Evolutionary conservation across 306 rosid genomes (phyloP), one percentile per base, ranked within the genome.

Genomic region (Crotalaria pallida): DNA sequence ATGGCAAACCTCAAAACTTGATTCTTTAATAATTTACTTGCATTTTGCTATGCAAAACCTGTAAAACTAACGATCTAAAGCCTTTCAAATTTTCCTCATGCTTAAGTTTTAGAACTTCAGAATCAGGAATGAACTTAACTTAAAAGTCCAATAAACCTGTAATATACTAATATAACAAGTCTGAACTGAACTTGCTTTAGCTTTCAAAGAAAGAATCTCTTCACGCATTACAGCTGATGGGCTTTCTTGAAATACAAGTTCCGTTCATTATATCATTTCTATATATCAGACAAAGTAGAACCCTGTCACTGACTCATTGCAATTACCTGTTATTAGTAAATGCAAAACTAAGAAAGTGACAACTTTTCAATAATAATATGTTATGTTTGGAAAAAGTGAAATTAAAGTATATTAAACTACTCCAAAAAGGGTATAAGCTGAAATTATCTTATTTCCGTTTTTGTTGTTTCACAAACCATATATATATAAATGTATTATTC

Each of bases 161-260:
- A 13, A 31, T 44, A 64, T 36, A 10, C 9, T 22, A 9, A 19
- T 21, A 52, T 41, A 11, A 10, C 47, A 10, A 10, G 70, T 58
- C 64, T 57, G 38, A 0, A 26, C 57, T 27, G 41, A 65, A 21
- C 16, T 33, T 3, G 1, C 10, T 44, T 58, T 53, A 16, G 24
- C 64, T 29, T 17, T 34, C 7, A 62, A 60, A 51, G 45, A n/a
- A n/a, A n/a, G 17, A 63, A 23, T 52, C 41, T 77, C 26, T 70
- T 41, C 29, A 9, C 38, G 53, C 53, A 64, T 13, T 77, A 4
- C 26, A 48, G 4, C 69, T 57, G 21, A 65, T 48, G 43, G 3
- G 17, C 33, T 67, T 63, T 48, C 73, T 69, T 74, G 43, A 61
- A 24, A 36, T 6, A 22, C 56, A 79, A 67, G 82, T 58, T 66